Evolutionary conservation across 345 rosid genomes (phyloP).

Genomic region (Rhizophora mangle): DNA sequence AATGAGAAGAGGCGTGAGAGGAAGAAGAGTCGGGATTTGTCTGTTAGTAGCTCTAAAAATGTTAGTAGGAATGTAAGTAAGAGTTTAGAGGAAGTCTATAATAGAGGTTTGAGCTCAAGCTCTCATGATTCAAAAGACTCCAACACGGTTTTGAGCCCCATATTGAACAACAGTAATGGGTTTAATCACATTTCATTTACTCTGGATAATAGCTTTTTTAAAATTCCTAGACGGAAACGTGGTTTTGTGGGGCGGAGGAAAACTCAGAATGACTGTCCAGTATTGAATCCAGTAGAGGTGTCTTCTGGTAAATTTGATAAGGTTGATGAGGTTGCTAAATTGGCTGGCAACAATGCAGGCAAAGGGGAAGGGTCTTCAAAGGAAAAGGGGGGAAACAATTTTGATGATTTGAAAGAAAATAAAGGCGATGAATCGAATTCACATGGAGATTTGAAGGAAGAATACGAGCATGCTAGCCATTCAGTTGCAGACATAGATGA

Average conservation of each 20-base stretch:
- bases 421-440: conserved; percentile 24
- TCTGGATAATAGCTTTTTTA: conserved; percentile 46
- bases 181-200: conserved; percentile 42
- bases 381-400: conserved; percentile 35
- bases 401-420: conserved; percentile 37
- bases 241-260: conserved; percentile 76
- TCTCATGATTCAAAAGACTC: conserved; percentile 36
- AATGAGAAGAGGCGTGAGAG: conserved; percentile 47
- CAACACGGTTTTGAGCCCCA: conserved; percentile 38
- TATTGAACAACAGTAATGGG: conserved; percentile 35
- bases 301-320: conserved; percentile 34
- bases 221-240: conserved; percentile 80
- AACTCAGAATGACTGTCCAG: conserved; percentile 40
- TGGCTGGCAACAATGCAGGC: conserved; percentile 34
- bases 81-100: conserved; percentile 47
- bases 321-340: conserved; percentile 36
- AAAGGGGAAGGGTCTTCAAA: conserved; percentile 31
- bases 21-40: conserved; percentile 59
- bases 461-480: conserved; percentile 32
- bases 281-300: conserved; percentile 35
- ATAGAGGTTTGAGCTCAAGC: conserved; percentile 34
- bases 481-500: conserved; percentile 35
- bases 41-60: conserved; percentile 52
- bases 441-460: conserved; percentile 37
- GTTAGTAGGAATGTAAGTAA: conserved; percentile 38